These are phyloP conservation scores for Diplodia seriata DNA, from an alignment of 2,329 filamentous ascomycete genomes.

Conservation along the genomic window DNA sequence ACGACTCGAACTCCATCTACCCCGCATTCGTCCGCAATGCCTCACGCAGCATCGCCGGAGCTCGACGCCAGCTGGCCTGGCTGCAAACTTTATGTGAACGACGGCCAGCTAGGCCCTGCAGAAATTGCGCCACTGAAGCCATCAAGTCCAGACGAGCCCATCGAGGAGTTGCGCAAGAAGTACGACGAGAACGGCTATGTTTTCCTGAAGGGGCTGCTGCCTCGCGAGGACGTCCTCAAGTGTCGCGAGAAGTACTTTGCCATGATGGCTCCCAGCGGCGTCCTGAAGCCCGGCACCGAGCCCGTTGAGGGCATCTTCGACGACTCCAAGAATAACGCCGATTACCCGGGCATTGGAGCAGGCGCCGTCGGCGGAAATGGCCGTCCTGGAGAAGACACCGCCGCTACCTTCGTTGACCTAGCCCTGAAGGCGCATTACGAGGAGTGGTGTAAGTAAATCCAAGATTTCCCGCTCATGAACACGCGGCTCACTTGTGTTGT, in stretches of 20 bases:
- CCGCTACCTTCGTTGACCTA: slow-evolving; percentile 56
- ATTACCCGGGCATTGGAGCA: slow-evolving; percentile 63
- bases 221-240: slow-evolving; percentile 59
- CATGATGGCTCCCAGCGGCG: slow-evolving; percentile 61
- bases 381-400: slow-evolving; percentile 52
- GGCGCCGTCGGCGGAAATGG: slow-evolving; percentile 50
- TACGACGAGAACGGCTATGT: slow-evolving; percentile 62
- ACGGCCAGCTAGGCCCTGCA: slow-evolving; percentile 55
- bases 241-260: slow-evolving; percentile 62
- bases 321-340: slow-evolving; percentile 47
- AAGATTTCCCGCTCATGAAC: too few relatives aligned
- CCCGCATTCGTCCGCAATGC: slow-evolving; percentile 39
- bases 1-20: neutral
- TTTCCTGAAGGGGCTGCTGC: slow-evolving; percentile 62
- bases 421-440: slow-evolving; percentile 61
- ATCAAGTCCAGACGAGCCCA: slow-evolving; percentile 53
- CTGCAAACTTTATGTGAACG: slow-evolving; percentile 52
- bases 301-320: slow-evolving; percentile 64
- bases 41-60: slow-evolving; percentile 43
- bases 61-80: slow-evolving; percentile 39
- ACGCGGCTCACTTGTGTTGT: neutral
- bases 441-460: slow-evolving; percentile 39
- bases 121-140: slow-evolving; percentile 53
- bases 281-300: slow-evolving; percentile 61
- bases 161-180: slow-evolving; percentile 57